A percentile compares a stretch with the other conserved stretches of the same genome.
These are phyloP conservation scores for Vicia sativa DNA, from an alignment of 306 rosid species.

Conservation along the genomic window DNA sequence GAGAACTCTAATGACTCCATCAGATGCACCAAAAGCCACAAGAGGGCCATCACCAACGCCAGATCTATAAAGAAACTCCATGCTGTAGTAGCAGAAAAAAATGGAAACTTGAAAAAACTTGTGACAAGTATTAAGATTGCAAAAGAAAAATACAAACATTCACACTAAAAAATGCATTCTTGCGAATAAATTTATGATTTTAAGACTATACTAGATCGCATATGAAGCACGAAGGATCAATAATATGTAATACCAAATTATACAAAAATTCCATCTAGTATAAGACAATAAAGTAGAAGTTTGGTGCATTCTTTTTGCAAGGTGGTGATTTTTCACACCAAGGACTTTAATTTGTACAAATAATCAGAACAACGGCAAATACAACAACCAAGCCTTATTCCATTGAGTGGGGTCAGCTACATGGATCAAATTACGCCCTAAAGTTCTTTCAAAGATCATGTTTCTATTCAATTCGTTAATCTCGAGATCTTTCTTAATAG, in stretches of 20 bases:
- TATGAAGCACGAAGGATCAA: slow-evolving; percentile 11
- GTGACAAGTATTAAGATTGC: slow-evolving; percentile 26
- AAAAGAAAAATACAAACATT: slow-evolving; percentile 23
- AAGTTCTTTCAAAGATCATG: too few species aligned
- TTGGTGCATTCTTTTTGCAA: slow-evolving; percentile 29
- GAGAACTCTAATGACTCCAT: slow-evolving; percentile 96
- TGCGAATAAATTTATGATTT: slow-evolving; percentile 8
- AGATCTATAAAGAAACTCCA: slow-evolving; percentile 96
- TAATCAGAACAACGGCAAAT: slow-evolving; percentile 32
- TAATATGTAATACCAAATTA: slow-evolving; percentile 13
- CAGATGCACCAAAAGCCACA: slow-evolving; percentile 98
- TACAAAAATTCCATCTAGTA: too few species aligned
- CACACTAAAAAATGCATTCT: slow-evolving; percentile 5
- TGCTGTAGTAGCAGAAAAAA: slow-evolving; percentile 60
- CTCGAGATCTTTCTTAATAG: too few species aligned
- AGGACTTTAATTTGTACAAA: slow-evolving; percentile 11
- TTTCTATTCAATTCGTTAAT: too few species aligned
- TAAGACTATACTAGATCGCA: slow-evolving; percentile 22
- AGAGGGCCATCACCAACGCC: slow-evolving; percentile 88
- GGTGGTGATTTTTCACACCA: slow-evolving; percentile 24
- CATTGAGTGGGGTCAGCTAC: too few species aligned
- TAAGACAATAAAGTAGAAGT: slow-evolving; percentile 18
- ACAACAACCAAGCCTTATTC: background rate
- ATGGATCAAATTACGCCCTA: too few species aligned
- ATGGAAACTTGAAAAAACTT: slow-evolving; percentile 31